Evolutionary conservation across 1,284 basidiomycete genomes (phyloP).

Genomic region (Salmacisia buchloeana): DNA sequence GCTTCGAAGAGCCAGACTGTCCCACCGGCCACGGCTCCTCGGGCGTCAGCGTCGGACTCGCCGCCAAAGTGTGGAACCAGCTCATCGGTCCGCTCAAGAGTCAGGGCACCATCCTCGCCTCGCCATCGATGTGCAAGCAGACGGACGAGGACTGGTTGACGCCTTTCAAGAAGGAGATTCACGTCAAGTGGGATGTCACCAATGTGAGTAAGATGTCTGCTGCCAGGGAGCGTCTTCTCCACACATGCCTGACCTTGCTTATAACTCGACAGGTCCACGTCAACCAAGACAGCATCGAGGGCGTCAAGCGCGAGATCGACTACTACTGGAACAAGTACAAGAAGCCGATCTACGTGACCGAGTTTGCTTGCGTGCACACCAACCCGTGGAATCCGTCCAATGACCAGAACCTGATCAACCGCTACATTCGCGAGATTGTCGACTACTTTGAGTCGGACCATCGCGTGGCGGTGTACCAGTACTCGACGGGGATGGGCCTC

Average conservation of each 20-base stretch:
- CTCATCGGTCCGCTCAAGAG: constrained; percentile 25
- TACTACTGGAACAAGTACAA: constrained; percentile 5
- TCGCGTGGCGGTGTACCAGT: constrained; percentile 27
- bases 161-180: constrained; percentile 6
- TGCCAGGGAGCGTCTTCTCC: too few relatives aligned
- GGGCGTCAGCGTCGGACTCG: constrained; percentile 21
- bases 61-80: constrained; percentile 32
- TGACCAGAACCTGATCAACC: constrained; percentile 23
- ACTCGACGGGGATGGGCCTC: constrained; percentile 2
- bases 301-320: constrained; percentile 4
- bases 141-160: constrained; percentile 8
- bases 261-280: too few relatives aligned
- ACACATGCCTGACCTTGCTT: too few relatives aligned
- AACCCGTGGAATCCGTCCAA: background rate
- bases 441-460: constrained; percentile 29
- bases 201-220: too few relatives aligned
- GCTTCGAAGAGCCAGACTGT: constrained; percentile 16
- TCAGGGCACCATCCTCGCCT: constrained; percentile 19
- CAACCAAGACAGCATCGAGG: constrained; percentile 4
- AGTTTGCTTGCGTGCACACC: background rate
- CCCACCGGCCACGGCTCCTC: constrained; percentile 25
- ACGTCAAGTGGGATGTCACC: background rate
- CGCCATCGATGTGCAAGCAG: constrained; percentile 12
- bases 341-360: constrained; percentile 4
- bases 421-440: constrained; percentile 25